phyloP scores from a whole-genome alignment of 1,139 yeast species.

The Entelexis sorbosivorans region DNA sequence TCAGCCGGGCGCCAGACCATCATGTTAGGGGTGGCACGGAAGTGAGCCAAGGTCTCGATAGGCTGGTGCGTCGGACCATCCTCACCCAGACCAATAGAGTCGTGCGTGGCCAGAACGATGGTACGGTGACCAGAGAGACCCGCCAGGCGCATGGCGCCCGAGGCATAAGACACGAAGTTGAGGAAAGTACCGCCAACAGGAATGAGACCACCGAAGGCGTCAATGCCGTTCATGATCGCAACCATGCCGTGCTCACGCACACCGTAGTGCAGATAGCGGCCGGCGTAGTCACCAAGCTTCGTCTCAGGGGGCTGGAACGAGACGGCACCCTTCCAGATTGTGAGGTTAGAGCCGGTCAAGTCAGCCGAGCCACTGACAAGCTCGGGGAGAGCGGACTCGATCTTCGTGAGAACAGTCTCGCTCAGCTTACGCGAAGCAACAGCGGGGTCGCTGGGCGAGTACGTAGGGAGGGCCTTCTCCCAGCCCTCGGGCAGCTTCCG shows the following conservation, averaged over 20 bases:
- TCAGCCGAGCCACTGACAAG: conserved; percentile 97
- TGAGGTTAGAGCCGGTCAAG: conserved; percentile 93
- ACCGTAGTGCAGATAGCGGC: conserved; percentile 96
- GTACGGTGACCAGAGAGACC: conserved; percentile 91
- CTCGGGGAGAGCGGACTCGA: conserved; percentile 68
- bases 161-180: conserved; percentile 94
- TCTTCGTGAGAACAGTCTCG: conserved; percentile 61
- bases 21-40: conserved; percentile 92
- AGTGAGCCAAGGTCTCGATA: conserved; percentile 94
- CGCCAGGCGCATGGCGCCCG: conserved; percentile 93
- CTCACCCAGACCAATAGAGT: conserved; percentile 98
- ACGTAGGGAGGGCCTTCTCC: conserved; percentile 68
- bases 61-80: conserved; percentile 99
- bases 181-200: conserved; percentile 97
- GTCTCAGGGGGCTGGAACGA: conserved; percentile 90
- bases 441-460: conserved; percentile 67
- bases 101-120: conserved; percentile 97
- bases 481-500: conserved; percentile 79
- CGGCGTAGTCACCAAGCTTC: conserved; percentile 74
- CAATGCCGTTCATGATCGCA: conserved; percentile 95
- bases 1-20: conserved; percentile 99
- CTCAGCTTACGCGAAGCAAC: conserved; percentile 94
- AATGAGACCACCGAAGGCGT: conserved; percentile 89
- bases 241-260: conserved; percentile 99
- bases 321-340: conserved; percentile 72